These are phyloP conservation scores for Cystobasidium ongulense DNA, from an alignment of 768 basidiomycete species.

Conservation along the genomic window DNA sequence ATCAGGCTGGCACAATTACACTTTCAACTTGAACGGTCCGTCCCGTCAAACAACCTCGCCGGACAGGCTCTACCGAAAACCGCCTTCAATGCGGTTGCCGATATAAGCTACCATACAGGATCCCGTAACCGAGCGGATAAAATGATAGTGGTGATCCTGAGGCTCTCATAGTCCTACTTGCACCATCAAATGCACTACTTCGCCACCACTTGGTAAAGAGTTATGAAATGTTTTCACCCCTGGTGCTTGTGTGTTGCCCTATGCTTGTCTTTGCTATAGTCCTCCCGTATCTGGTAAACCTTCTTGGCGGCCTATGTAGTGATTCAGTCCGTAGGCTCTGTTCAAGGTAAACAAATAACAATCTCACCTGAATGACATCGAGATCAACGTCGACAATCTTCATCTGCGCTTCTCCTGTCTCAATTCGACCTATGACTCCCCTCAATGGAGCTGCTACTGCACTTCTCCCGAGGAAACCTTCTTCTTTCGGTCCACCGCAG, in stretches of 20 bases:
- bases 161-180: no score
- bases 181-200: no score
- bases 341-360: no score
- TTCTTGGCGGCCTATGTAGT: constrained; percentile 20
- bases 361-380: constrained; percentile 19
- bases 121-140: no score
- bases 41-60: not conserved
- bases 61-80: no score
- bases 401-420: constrained; percentile 2
- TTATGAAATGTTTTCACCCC: no score
- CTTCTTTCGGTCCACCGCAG: constrained; percentile 24
- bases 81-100: no score
- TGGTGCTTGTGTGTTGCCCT: not conserved
- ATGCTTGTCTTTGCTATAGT: not conserved
- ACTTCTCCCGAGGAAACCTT: constrained; percentile 23
- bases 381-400: constrained; percentile 25
- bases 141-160: no score
- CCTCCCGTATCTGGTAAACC: constrained; percentile 15
- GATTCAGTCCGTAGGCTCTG: not conserved
- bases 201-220: no score
- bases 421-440: constrained; percentile 1
- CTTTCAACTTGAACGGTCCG: no score
- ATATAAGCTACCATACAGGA: no score
- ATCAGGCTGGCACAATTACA: not conserved
- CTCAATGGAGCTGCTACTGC: constrained; percentile 28